phyloP scores from a whole-genome alignment of 2,329 filamentous ascomycete species.

The Pezicula carpinea region DNA sequence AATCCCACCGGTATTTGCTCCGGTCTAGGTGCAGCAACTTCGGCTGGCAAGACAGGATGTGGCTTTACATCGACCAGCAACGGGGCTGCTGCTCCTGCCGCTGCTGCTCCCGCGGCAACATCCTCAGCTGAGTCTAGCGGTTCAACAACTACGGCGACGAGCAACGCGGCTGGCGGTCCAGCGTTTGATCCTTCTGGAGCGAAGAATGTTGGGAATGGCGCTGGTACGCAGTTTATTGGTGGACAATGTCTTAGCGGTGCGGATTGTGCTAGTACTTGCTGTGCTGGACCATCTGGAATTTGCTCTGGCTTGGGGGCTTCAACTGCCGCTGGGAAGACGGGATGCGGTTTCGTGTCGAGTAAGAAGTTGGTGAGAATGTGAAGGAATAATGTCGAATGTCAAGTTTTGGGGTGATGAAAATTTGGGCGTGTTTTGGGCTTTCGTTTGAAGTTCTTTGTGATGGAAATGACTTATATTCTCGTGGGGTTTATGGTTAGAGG shows the following conservation, averaged over 20 bases:
- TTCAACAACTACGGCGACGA: slow-evolving; percentile 1
- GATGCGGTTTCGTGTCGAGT: slow-evolving; percentile 29
- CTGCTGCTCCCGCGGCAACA: neutral
- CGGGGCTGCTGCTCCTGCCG: slow-evolving; percentile 3
- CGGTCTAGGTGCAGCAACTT: slow-evolving; percentile 23
- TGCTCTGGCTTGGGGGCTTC: slow-evolving; percentile 31
- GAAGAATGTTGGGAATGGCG: slow-evolving; percentile 18
- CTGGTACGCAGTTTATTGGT: slow-evolving; percentile 18
- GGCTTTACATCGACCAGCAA: slow-evolving; percentile 18
- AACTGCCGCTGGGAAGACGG: slow-evolving; percentile 30
- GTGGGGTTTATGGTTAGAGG: too few relatives aligned
- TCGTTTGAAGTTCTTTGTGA: too few relatives aligned
- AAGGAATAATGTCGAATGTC: neutral
- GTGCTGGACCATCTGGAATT: slow-evolving; percentile 20
- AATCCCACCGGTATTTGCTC: slow-evolving; percentile 29
- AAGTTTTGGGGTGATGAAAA: too few relatives aligned
- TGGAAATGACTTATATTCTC: too few relatives aligned
- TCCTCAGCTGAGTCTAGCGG: neutral
- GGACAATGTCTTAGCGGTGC: slow-evolving; percentile 17
- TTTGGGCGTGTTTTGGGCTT: too few relatives aligned
- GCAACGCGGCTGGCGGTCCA: slow-evolving; percentile 8
- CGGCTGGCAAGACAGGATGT: slow-evolving; percentile 29
- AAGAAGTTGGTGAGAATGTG: neutral
- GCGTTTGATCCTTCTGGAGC: slow-evolving; percentile 3
- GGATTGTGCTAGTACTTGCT: slow-evolving; percentile 16